Base-by-base conservation (phyloP, 257 asterid species). In the Solanum rostratum region DNA sequence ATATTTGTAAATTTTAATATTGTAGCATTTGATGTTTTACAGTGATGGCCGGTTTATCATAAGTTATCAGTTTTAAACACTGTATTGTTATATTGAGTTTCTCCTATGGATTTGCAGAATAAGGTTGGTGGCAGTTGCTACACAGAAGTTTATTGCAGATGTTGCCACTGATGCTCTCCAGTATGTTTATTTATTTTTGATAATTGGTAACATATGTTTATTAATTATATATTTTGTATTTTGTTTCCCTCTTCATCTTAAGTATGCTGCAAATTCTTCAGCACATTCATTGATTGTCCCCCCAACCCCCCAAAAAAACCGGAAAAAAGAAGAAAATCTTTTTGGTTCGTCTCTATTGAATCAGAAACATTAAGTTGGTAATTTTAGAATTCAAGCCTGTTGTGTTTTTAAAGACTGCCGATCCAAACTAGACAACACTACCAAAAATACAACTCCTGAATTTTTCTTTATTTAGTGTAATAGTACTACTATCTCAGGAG, bases 121-220 rank as follows among this genome's bases (percentile, higher is more conserved):
- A 71, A 92, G 99, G 91, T 92, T 96, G 90, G 98, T 96, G 24
- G 97, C 99, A n/a, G 98, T 96, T 81, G 98, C 99, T 70, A 95
- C 99, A 22, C 99, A 96, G 93, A 96, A 95, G 86, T 96, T 96
- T 70, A 93, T 96, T n/a, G 92, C 99, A 43, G 98, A 96, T 52
- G 98, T 96, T 76, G 97, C 99, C 53, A 93, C 97, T 59, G 98
- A 96, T 79, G 97, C 99, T 86, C 99, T 96, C 88, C 99, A 95
- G 99, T 95, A 93, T 50, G 98, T 89, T 84, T 43, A 45, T 85
- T 29, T n/a, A n/a, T n/a, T n/a, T n/a, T n/a, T n/a, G n/a, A n/a
- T n/a, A n/a, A n/a, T n/a, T n/a, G n/a, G n/a, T n/a, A n/a, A n/a
- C n/a, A n/a, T 95, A 93, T 50, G 98, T 89, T 84, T 43, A 45